Evolutionary conservation across 2,329 filamentous ascomycete species (phyloP).

Genomic region (Penicillium sp.): DNA sequence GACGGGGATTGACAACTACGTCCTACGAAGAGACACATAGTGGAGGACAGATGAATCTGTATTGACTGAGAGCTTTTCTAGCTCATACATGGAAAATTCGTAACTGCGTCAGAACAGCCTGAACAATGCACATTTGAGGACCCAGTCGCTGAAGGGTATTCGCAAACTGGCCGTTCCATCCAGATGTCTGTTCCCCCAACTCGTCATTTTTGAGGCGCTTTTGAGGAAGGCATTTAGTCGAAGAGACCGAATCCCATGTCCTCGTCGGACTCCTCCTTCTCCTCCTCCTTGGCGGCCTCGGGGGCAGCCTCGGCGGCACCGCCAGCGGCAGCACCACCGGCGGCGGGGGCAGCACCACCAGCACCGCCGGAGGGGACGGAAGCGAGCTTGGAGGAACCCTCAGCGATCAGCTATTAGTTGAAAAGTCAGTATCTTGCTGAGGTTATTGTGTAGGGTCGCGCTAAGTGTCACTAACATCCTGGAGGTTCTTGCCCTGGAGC

Average conservation of each 20-base stretch:
- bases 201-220: conserved; percentile 53
- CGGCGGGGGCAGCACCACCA: conserved; percentile 52
- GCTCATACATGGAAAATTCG: conserved; percentile 40
- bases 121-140: conserved; percentile 35
- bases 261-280: conserved; percentile 76
- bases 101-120: conserved; percentile 45
- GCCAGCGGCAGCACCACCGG: conserved; percentile 67
- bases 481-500: conserved; percentile 70
- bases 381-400: conserved; percentile 91
- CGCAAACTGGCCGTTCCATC: conserved; percentile 37
- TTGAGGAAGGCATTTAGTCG: conserved; percentile 53
- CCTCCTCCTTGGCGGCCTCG: conserved; percentile 73
- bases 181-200: conserved; percentile 64
- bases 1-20: conserved; percentile 8
- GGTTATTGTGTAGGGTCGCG: background rate
- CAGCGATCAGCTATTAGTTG: conserved; percentile 74
- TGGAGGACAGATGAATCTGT: conserved; percentile 41
- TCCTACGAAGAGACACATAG: conserved; percentile 17
- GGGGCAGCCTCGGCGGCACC: conserved; percentile 69
- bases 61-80: conserved; percentile 41
- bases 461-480: conserved; percentile 69
- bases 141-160: conserved; percentile 34
- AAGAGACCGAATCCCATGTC: conserved; percentile 77
- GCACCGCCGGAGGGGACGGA: conserved; percentile 93
- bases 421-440: conserved; percentile 18